Evolutionary conservation across 164 flowering plant genomes (phyloP).

Genomic region (Macadamia integrifolia): DNA sequence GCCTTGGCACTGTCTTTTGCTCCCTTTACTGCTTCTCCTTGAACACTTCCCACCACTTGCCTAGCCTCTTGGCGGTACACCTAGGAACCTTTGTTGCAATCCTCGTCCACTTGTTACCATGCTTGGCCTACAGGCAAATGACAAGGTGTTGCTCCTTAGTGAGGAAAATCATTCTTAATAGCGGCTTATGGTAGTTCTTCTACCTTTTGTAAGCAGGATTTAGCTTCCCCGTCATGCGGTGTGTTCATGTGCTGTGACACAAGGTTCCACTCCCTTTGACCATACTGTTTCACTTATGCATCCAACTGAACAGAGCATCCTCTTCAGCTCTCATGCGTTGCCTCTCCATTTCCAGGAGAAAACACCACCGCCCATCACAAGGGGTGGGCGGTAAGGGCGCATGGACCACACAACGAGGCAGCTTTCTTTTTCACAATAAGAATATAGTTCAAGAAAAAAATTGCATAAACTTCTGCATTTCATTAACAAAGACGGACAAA

Average conservation of each 20-base stretch:
- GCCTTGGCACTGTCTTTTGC: constrained; percentile 39
- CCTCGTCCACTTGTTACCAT: constrained; percentile 95
- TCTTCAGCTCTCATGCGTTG: constrained; percentile 88
- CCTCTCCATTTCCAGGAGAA: constrained; percentile 71
- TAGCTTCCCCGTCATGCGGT: constrained; percentile 73
- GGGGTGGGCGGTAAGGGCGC: no score
- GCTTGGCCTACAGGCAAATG: constrained; percentile 78
- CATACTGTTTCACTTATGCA: constrained; percentile 83
- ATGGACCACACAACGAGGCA: no score
- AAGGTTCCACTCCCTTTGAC: constrained; percentile 84
- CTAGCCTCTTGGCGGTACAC: constrained; percentile 81
- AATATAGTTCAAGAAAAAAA: no score
- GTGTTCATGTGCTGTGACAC: constrained; percentile 80
- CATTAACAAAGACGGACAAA: no score
- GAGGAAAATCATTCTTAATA: constrained; percentile 76
- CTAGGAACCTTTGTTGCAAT: constrained; percentile 90
- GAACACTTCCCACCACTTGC: constrained; percentile 98
- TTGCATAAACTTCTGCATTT: no score
- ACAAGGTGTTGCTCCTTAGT: constrained; percentile 79
- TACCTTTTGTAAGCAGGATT: constrained; percentile 86
- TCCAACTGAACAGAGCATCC: constrained; percentile 51
- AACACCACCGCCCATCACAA: constrained; percentile 19
- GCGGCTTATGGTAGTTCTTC: constrained; percentile 91
- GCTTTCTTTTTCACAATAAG: no score
- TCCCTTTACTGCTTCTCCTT: constrained; percentile 81